Evolutionary conservation across 2,329 filamentous ascomycete species (phyloP), one percentile per base, ranked within the genome.

Genomic region (Dothideomycetes sp.): DNA sequence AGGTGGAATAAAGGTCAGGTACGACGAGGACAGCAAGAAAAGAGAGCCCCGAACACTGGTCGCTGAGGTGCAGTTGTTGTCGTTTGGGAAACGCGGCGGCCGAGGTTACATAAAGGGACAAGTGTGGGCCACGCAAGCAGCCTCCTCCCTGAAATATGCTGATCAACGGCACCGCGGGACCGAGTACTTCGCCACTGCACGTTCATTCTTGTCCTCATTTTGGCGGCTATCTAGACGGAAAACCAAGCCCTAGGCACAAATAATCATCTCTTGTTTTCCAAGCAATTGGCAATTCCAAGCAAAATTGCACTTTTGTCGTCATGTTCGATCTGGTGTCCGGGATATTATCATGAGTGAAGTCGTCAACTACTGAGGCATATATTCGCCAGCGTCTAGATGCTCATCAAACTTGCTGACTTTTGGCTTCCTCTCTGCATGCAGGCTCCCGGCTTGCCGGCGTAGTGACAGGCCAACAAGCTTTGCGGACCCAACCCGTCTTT

Each of bases 1-100:
- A 41, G 19, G 27, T 40, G 17, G 39, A 41, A 15, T 18, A 10
- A 14, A 34, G 8, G 34, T 18, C 9, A 37, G 29, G 19, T n/a
- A n/a, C n/a, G 22, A 27, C 7, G 22, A 7, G 22, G 12, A 27
- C 22, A 27, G 7, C 22, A 12, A 27, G 22, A 27, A n/a, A n/a
- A n/a, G n/a, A n/a, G n/a, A n/a, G n/a, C n/a, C n/a, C n/a, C n/a
- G n/a, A n/a, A n/a, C n/a, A n/a, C n/a, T n/a, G 22, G 22, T 12
- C 12, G 22, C 12, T 7, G 12, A 27, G 22, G 22, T 27, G 22
- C 7, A 27, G 22, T 7, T 27, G 22, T 27, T 27, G 22, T 27
- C 22, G 22, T 27, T 27, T 27, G 22, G 22, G 22, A 27, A 27
- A 27, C 22, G 22, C 22, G 12, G 22, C 22, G 22, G 12, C 7